Evolutionary conservation across 169 alveolate species (phyloP), one percentile per base, ranked within the genome.

Genomic region (Eimeria sp.): DNA sequence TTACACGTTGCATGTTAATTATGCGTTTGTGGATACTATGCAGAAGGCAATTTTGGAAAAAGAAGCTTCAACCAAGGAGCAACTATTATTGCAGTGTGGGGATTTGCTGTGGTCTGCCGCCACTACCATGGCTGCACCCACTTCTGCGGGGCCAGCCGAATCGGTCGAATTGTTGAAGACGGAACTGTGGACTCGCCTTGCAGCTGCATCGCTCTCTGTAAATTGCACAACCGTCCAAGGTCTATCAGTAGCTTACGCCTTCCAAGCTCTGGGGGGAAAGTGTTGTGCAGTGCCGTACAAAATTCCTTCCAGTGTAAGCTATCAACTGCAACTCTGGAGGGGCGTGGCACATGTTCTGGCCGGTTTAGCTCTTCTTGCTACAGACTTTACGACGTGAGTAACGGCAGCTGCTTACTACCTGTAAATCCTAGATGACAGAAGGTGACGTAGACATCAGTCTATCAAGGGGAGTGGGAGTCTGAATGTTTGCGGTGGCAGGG

Each of bases 321-420:
- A 87, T n/a, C 82, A 75, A 43, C 82, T 63, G 49, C 83, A 65
- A 30, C 94, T 63, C 11, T 87, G 94, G 94, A 87, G 61, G n/a
- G 94, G 94, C 80, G 72, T 87, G 70, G 94, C 94, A 65, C 94
- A 87, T n/a, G 94, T 65, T 65, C 54, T 87, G n/a, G 54, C 82
- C 22, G 94, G 94, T 13, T 18, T 87, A 49, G 83, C 83, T 14
- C 57, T 87, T 45, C 78, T 87, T 40, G 65, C 94, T 61, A 45
- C 94, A 13, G 94, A 87, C 30, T 75, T 63, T 75, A 87, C 94
- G 30, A 45, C 27, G 94, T 87, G 67, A 87, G 94, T 49, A 87
- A 54, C 61, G 45, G 45, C 87, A 45, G 43, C 45, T 43, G 45
- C 87, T 5, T 30, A 25, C 40, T 47, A 78, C 49, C 22, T 47